Base-by-base conservation (phyloP, 202 grass and related monocot species). In the Elaeis oleifera region DNA sequence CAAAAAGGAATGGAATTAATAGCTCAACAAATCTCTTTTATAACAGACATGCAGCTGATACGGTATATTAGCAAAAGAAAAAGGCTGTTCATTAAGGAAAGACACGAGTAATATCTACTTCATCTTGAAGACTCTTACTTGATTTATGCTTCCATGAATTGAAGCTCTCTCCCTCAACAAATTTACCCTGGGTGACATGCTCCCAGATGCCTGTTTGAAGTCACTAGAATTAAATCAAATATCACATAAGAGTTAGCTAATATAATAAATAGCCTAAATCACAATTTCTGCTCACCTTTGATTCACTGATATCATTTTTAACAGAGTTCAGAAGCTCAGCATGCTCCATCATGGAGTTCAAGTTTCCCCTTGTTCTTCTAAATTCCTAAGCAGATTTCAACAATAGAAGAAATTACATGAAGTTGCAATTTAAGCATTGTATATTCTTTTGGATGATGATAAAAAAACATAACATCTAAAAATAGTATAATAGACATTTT, bases 321-420 rank as follows among this genome's bases (percentile, higher is more conserved):
- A 92, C 85, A 19, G 94, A 99, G 64, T 56, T 84, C 48, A 99
- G 79, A 55, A 99, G 88, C 68, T 99, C 94, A 3, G 88, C 88
- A 57, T 94, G 94, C 67, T 99, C 88, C 77, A 80, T 92, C 77
- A 99, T 92, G 17, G 80, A 99, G 78, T 84, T 92, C 55, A 99
- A 70, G 72, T 94, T 99, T 59, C 85, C 88, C 67, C 77, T 86
- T 53, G 85, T 99, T 79, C 94, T 80, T 79, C 80, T 92, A 72
- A 99, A 99, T 69, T 99, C 94, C 88, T 92, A 32, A 59, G 36
- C 72, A 54, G 63, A 68, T 21, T 14, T 36, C 39, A 29, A 64
- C 4, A 50, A 50, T 53, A 24, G 36, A 51, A 67, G 5, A 31
- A 31, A 44, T 44, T 44, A 44, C 8, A 44, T 44, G 13, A 14